Percentiles rank a stretch among this genome's conserved stretches.
These are phyloP conservation scores for Butyriboletus loyo DNA, from an alignment of 768 basidiomycete species.

Conservation along the genomic window DNA sequence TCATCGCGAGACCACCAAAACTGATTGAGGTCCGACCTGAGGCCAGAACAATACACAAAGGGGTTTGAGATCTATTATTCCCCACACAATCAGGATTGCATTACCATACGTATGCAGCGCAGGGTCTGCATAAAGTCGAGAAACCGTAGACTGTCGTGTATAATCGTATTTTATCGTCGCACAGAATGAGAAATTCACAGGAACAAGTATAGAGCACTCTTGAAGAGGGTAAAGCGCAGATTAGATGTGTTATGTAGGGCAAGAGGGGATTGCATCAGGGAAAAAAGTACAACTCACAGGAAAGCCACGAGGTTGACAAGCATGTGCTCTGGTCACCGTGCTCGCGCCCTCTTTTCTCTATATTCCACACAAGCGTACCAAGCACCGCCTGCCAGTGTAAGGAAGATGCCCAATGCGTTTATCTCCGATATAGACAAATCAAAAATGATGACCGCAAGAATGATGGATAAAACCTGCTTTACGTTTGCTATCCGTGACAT, in stretches of 20 bases:
- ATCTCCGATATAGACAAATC: conserved; percentile 72
- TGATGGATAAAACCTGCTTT: conserved; percentile 89
- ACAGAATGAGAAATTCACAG: neutral
- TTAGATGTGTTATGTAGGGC: neutral
- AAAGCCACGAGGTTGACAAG: neutral
- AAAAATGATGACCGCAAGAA: conserved; percentile 82
- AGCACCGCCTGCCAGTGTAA: conserved; percentile 86
- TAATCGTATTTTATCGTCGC: neutral
- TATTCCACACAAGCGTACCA: conserved; percentile 74
- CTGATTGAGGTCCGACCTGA: too few species aligned
- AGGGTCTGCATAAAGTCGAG: neutral
- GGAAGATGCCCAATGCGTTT: conserved; percentile 78
- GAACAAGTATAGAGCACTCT: neutral
- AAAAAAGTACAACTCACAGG: neutral
- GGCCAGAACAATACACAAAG: neutral
- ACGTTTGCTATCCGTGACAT: conserved; percentile 64
- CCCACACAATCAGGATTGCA: neutral
- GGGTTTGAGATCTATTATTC: neutral
- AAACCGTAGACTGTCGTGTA: conserved; percentile 2
- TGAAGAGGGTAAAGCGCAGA: neutral
- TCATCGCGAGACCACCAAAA: too few species aligned
- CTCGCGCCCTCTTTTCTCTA: conserved; percentile 39
- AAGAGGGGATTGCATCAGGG: neutral
- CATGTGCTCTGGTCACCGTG: conserved; percentile 3
- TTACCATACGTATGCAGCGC: neutral